Base-by-base conservation (phyloP, 2,329 filamentous ascomycete species). In the Tolypocladium ovalisporum region DNA sequence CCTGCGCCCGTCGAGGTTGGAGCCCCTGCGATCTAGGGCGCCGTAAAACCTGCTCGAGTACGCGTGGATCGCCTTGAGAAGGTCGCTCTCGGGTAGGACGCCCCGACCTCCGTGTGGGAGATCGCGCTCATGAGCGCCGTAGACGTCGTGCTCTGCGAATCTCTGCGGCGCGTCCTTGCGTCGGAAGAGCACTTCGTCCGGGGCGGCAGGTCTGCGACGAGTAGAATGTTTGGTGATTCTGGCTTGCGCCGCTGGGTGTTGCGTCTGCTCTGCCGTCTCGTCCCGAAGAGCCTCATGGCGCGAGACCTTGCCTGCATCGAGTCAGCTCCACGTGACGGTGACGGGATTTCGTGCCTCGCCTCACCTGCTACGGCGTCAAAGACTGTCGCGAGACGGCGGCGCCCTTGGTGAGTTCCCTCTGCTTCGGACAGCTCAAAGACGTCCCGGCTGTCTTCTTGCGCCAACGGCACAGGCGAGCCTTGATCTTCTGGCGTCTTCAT, bases 341-440 rank as follows among this genome's bases (percentile, higher is more conserved):
- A 36, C 4, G n/a, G n/a, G n/a, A 15, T n/a, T 13, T 29, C 51
- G 35, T 57, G 29, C 47, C 35, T 54, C 24, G 37, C 64, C 70
- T 62, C 67, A 87, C 86, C 86, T 65, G 86, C 86, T 56, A 89
- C 85, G 19, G 86, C 87, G 71, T 91, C 87, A 70, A 87, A 91
- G 24, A 91, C 71, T 24, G 79, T 89, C 44, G 80, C 77, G 40
- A 71, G 67, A 19, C 70, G 69, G 49, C 69, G 67, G 53, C 62
- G 57, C 44, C 32, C 52, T 63, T 39, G 63, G 56, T 52, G 62
- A 51, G 19, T 17, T 7, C 29, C 42, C 59, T 42, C 42, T 34
- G 42, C 54, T 15, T 47, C 40, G 34, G 29, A 15, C 19, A 34
- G 32, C 29, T 22, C 47, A 9, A 15, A 22, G 29, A 8, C 9